phyloP scores from a whole-genome alignment of 192 early-diverging fungal genomes.

The Backusella westeae region DNA sequence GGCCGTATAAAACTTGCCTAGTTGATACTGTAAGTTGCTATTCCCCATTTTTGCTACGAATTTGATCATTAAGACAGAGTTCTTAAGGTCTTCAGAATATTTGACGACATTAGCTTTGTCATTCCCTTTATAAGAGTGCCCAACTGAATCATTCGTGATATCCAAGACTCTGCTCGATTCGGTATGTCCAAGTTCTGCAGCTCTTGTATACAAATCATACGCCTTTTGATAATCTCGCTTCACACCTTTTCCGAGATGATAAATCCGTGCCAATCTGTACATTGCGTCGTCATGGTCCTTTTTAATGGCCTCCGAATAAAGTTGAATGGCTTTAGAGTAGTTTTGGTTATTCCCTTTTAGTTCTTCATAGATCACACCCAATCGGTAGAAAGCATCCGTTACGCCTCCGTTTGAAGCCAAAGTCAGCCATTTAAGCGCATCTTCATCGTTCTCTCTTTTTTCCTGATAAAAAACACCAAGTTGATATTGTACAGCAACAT shows the following conservation, averaged over 20 bases:
- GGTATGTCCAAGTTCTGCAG: background rate
- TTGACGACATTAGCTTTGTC: rapidly evolving
- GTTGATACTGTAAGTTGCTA: background rate
- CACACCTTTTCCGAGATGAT: background rate
- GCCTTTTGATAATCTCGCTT: background rate
- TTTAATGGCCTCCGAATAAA: background rate
- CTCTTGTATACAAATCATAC: background rate
- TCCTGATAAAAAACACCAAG: background rate
- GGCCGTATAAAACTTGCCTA: background rate
- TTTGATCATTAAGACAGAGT: background rate
- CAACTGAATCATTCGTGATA: background rate
- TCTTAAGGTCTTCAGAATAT: background rate
- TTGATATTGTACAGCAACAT: background rate
- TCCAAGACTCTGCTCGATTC: background rate
- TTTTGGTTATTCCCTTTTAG: background rate
- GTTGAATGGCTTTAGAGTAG: background rate
- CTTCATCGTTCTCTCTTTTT: no score
- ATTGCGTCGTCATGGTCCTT: background rate
- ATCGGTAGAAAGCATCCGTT: background rate
- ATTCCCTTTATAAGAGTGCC: rapidly evolving
- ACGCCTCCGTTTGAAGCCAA: background rate
- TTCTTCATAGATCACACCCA: background rate
- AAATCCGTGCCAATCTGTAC: background rate
- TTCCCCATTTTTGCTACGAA: background rate
- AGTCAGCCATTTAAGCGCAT: background rate